Conservation (phyloP, 495 filamentous ascomycete species). For the Aspergillus homomorphus region DNA sequence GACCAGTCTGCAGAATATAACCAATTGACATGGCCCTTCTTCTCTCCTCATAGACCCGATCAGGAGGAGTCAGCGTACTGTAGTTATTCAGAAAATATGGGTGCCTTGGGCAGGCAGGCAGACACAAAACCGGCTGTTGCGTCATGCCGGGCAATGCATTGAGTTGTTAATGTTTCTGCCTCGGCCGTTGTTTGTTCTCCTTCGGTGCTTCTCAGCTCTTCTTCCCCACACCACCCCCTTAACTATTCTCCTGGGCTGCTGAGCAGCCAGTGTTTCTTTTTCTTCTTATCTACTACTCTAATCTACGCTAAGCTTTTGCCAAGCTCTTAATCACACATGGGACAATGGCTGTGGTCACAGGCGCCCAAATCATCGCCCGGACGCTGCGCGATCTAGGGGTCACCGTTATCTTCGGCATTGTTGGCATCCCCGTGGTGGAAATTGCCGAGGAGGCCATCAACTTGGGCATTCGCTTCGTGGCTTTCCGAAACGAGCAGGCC, state of each 20-base stretch:
- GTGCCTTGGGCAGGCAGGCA: not conserved
- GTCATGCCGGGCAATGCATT: not conserved
- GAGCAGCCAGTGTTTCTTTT: not conserved
- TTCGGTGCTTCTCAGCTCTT: not conserved
- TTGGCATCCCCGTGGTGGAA: conserved; percentile 63
- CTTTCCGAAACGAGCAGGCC: conserved; percentile 65
- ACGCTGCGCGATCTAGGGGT: conserved; percentile 55
- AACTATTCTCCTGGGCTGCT: not conserved
- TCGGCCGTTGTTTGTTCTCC: not conserved
- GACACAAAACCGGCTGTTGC: not conserved
- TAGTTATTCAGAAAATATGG: not conserved
- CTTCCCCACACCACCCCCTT: not conserved
- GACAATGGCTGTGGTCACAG: conserved; percentile 41
- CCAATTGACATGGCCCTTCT: too few species aligned
- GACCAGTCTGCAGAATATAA: too few species aligned
- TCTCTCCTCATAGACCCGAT: too few species aligned
- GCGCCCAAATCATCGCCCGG: conserved; percentile 58
- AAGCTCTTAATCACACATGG: not conserved
- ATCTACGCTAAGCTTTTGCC: not conserved
- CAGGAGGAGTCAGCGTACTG: too few species aligned
- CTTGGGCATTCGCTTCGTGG: conserved; percentile 62
- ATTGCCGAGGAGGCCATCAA: conserved; percentile 63
- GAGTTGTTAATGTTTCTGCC: not conserved
- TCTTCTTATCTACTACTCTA: not conserved
- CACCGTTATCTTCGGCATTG: conserved; percentile 60